Evolutionary conservation across 2,329 filamentous ascomycete species (phyloP).

Genomic region (Fusarium nurragi): DNA sequence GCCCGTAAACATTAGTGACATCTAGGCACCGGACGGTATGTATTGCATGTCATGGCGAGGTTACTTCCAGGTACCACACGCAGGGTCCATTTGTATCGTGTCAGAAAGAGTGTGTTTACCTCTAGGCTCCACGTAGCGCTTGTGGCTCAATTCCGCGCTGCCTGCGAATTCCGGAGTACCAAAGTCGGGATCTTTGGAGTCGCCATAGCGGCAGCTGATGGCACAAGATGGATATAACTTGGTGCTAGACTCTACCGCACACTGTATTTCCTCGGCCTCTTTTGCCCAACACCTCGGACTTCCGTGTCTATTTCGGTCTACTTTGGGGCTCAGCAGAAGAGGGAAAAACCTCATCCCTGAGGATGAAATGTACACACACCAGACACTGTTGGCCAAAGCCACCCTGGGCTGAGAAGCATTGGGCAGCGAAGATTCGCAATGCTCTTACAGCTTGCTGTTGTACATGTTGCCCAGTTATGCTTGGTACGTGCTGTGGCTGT

Average conservation of each 20-base stretch:
- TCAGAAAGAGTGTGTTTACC: background rate
- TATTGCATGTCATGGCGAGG: conserved; percentile 24
- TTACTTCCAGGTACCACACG: conserved; percentile 14
- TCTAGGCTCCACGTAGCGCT: background rate
- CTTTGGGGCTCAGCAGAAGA: conserved; percentile 10
- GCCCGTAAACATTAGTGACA: background rate
- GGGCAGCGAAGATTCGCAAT: conserved; percentile 27
- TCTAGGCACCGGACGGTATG: background rate
- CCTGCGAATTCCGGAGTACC: background rate
- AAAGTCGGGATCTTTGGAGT: conserved; percentile 8
- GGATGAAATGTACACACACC: background rate
- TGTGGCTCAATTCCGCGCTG: conserved; percentile 26
- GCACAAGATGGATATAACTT: conserved; percentile 18
- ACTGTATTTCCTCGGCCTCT: conserved; percentile 23
- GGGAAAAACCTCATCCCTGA: conserved; percentile 27
- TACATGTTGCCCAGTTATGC: conserved; percentile 2
- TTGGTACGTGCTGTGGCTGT: conserved; percentile 15
- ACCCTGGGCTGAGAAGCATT: conserved; percentile 28
- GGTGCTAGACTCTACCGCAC: conserved; percentile 4
- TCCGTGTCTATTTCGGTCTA: conserved; percentile 16
- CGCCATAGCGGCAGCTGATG: conserved; percentile 37
- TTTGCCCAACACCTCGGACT: conserved; percentile 11
- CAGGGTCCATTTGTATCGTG: conserved; percentile 10
- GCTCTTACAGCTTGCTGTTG: conserved; percentile 12
- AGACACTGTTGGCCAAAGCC: conserved; percentile 34